Percentiles rank a stretch among this genome's conserved stretches.
Evolutionary conservation across 1,284 basidiomycete species (phyloP).

Genomic region (Malassezia obtusa): DNA sequence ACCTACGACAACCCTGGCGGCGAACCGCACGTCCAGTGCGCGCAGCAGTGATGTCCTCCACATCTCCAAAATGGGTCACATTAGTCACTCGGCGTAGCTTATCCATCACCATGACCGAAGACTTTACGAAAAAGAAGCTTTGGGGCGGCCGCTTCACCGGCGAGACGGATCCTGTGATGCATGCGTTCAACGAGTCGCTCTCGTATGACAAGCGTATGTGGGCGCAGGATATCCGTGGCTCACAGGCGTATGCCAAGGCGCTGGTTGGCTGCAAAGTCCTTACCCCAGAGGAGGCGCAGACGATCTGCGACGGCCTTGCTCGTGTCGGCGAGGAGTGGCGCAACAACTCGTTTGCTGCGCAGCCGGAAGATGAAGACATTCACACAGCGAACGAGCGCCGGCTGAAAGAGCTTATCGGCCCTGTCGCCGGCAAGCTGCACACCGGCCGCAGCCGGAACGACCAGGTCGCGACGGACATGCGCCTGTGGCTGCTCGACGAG

Average conservation of each 20-base stretch:
- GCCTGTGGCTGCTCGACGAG: constrained; percentile 83
- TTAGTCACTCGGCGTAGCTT: constrained; percentile 5
- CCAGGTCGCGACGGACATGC: constrained; percentile 95
- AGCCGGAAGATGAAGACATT: constrained; percentile 85
- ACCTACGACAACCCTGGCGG: constrained; percentile 24
- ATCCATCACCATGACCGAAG: constrained; percentile 17
- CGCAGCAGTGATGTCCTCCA: constrained; percentile 19
- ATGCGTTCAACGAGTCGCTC: constrained; percentile 56
- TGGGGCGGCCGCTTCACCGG: constrained; percentile 48
- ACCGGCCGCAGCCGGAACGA: constrained; percentile 94
- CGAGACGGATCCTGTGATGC: constrained; percentile 42
- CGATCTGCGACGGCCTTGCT: constrained; percentile 69
- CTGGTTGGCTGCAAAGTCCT: constrained; percentile 70
- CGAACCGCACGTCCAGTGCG: constrained; percentile 36
- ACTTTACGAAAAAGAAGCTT: constrained; percentile 45
- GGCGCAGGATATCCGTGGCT: constrained; percentile 79
- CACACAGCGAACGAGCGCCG: constrained; percentile 98
- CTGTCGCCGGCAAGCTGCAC: constrained; percentile 54
- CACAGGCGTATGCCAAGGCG: constrained; percentile 87
- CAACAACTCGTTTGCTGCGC: constrained; percentile 33
- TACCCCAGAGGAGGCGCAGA: constrained; percentile 58
- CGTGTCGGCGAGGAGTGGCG: constrained; percentile 76
- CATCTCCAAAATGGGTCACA: constrained; percentile 3
- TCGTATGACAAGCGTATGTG: constrained; percentile 91
- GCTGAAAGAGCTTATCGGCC: constrained; percentile 79